Evolutionary conservation across 805 yeast genomes (phyloP), one percentile per base, ranked within the genome.

Genomic region (Alloascoidea hylecoeti): DNA sequence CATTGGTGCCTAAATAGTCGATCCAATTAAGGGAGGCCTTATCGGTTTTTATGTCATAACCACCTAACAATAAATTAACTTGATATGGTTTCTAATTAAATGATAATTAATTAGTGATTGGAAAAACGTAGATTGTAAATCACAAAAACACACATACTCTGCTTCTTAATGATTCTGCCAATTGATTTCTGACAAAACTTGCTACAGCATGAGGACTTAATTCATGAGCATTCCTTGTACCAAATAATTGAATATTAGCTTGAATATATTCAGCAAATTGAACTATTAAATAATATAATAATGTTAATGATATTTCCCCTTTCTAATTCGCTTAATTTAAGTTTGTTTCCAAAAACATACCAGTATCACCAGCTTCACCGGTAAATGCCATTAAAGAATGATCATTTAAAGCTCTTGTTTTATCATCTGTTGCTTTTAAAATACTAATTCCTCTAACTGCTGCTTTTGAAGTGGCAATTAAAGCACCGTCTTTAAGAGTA

Each of bases 361-460:
- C 62, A 4, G 96, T 83, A 55, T 92, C 98, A 44, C 98, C 98
- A 3, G 96, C 71, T 56, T 92, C 98, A 41, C 98, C 98, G 1
- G 94, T 79, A 62, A 63, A 88, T 34, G 96, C 95, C 64, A 92
- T 68, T 48, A 88, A 63, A 39, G 82, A 72, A 54, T 80, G 89
- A 30, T 75, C 69, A 48, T 83, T 83, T 49, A 89, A 66, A 18
- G 57, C 60, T 46, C 88, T 63, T 5, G 94, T 83, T 61, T 85
- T 85, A 58, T 79, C 86, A 57, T 85, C 96, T 36, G 70, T 66
- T 38, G 72, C 75, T 52, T 83, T 83, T 47, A 85, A 61, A 37
- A 85, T 71, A 12, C 94, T 78, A 39, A 86, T 80, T 40, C 96
- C 95, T 48, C 98, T 72, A 5, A 95, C 83, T 41, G 79, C 83